A percentile compares a stretch with the other conserved stretches of the same genome.
These are phyloP conservation scores for Diaporthe eres DNA, from an alignment of 2,329 filamentous ascomycete species.

Conservation along the genomic window DNA sequence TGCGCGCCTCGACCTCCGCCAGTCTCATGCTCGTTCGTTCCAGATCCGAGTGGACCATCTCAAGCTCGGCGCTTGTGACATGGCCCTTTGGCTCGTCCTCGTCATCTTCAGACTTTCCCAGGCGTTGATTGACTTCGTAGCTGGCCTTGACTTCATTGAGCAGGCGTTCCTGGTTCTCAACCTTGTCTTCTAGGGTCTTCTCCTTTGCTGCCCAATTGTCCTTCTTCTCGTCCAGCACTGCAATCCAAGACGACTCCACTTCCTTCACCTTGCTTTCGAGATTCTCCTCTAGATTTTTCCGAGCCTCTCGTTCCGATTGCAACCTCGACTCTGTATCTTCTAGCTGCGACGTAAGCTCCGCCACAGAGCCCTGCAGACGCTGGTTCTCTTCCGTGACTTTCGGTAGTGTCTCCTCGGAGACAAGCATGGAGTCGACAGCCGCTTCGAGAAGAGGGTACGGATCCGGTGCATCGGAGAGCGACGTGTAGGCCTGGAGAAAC, in stretches of 20 bases:
- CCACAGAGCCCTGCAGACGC: slow-evolving; percentile 84
- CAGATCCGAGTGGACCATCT: slow-evolving; percentile 92
- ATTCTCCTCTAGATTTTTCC: slow-evolving; percentile 82
- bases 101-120: slow-evolving; percentile 76
- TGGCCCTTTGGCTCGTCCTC: slow-evolving; percentile 69
- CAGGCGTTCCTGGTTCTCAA: slow-evolving; percentile 92
- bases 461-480: slow-evolving; percentile 94
- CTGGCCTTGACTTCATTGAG: slow-evolving; percentile 96
- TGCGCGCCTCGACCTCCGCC: slow-evolving; percentile 92
- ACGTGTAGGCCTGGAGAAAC: slow-evolving; percentile 93
- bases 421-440: slow-evolving; percentile 92
- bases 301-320: slow-evolving; percentile 80
- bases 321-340: slow-evolving; percentile 86
- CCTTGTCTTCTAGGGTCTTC: slow-evolving; percentile 87
- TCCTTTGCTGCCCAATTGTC: slow-evolving; percentile 98
- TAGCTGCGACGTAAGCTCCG: slow-evolving; percentile 81
- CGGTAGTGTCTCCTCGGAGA: slow-evolving; percentile 92
- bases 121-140: slow-evolving; percentile 94
- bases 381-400: slow-evolving; percentile 91
- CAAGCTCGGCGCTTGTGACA: slow-evolving; percentile 89
- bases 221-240: slow-evolving; percentile 91
- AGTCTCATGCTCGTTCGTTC: slow-evolving; percentile 90
- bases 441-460: slow-evolving; percentile 97
- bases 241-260: slow-evolving; percentile 89
- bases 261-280: slow-evolving; percentile 88